phyloP scores from a whole-genome alignment of 202 grass and related monocot species.

The Setaria viridis region DNA sequence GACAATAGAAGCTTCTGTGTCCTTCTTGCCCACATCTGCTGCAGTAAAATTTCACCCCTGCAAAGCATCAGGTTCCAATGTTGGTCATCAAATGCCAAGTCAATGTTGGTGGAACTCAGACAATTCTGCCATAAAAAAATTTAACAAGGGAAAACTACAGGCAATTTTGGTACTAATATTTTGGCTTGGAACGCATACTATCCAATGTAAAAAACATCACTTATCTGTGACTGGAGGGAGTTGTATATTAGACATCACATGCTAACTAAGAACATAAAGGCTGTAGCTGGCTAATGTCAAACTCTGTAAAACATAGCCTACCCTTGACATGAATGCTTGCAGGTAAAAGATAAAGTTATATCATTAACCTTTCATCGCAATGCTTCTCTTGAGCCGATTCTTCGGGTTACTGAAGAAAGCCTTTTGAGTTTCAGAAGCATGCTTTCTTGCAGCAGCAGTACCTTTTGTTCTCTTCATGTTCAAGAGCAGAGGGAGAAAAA shows the following conservation, averaged over 20 bases:
- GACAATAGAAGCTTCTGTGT: slow-evolving; percentile 82
- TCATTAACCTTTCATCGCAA: slow-evolving; percentile 83
- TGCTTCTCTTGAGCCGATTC: slow-evolving; percentile 88
- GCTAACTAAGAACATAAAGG: slow-evolving; percentile 11
- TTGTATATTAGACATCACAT: background rate
- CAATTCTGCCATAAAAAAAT: background rate
- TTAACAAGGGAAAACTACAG: slow-evolving; percentile 10
- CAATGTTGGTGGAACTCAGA: background rate
- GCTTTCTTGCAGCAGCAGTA: slow-evolving; percentile 75
- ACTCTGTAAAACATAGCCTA: background rate
- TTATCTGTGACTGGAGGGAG: background rate
- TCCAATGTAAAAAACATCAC: background rate
- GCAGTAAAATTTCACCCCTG: slow-evolving; percentile 88
- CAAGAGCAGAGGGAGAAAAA: slow-evolving; percentile 10
- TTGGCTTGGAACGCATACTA: background rate
- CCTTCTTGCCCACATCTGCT: slow-evolving; percentile 82
- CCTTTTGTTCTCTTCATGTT: slow-evolving; percentile 80
- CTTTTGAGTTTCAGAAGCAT: slow-evolving; percentile 77
- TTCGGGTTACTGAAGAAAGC: slow-evolving; percentile 75
- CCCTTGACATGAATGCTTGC: background rate
- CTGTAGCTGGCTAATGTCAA: slow-evolving; percentile 12
- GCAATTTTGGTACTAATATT: slow-evolving; percentile 7
- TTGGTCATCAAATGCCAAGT: slow-evolving; percentile 5
- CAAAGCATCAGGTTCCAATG: slow-evolving; percentile 37
- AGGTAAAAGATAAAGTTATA: slow-evolving; percentile 6